Base-by-base conservation (phyloP, 192 early-diverging fungal species). In the Entomortierella lignicola region DNA sequence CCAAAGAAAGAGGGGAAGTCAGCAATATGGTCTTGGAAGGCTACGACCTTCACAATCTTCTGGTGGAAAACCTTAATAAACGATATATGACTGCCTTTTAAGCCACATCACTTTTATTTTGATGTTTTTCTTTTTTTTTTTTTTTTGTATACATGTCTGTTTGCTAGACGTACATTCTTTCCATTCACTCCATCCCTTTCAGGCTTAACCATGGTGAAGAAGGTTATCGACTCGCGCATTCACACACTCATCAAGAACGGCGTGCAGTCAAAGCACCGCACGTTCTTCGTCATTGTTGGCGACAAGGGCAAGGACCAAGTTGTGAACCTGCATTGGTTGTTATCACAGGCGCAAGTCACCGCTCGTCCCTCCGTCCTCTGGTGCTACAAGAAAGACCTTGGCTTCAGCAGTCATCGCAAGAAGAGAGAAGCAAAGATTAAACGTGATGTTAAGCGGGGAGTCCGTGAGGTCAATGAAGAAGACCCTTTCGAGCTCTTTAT, bases 401-500 rank as follows among this genome's bases (percentile, higher is more conserved):
- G 96, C 10, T 99, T 99, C 83, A 94, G 88, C 39, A 92, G 91
- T 66, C 94, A 99, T 83, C 92, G 97, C 66, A 97, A 98, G 80
- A 98, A 99, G 91, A 87, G 98, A 48, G 96, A 97, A 85, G 91
- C 91, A 32, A 96, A 97, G 84, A 95, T 99, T 77, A 97, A 97
- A 86, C 91, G 89, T 55, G 94, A 98, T 72, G 93, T 99, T 66
- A 95, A 96, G 66, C 83, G 93, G 27, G 98, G 98, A 1, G 90
- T 94, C 55, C 83, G 94, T 63, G 95, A 99, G 53, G 86, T 94
- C 12, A 97, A 99, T 85, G 83, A 89, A 26, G 96, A 99, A 47
- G 97, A 99, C 81, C 98, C 98, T n/a, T 99, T 99, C 59, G 98
- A 99, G 82, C 89, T 99, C 56, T 99, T 99, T 77, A 89, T 99